These are phyloP conservation scores for Amylocystis lapponica DNA, from an alignment of 768 basidiomycete species.

Conservation along the genomic window DNA sequence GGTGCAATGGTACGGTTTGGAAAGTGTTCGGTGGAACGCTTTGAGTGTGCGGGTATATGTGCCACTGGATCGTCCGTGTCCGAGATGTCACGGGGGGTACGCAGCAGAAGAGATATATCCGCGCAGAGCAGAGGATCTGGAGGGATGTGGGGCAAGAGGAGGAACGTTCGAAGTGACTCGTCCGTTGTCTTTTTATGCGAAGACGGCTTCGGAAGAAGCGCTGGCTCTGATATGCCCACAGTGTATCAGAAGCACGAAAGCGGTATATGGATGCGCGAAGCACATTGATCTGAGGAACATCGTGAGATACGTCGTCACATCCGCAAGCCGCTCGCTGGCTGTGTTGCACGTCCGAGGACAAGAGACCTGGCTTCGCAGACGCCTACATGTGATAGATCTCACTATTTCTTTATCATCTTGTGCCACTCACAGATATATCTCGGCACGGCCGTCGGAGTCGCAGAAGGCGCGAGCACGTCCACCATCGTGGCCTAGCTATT, in stretches of 20 bases:
- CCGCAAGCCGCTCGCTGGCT: too few relatives aligned
- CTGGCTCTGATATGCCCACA: conserved; percentile 8
- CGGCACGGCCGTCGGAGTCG: too few relatives aligned
- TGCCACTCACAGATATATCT: too few relatives aligned
- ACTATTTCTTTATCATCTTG: conserved; percentile 2
- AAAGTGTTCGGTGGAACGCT: not conserved
- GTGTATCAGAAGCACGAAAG: conserved; percentile 2
- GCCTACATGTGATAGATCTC: conserved; percentile 4
- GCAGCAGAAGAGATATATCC: conserved; percentile 3
- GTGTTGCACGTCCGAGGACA: too few relatives aligned
- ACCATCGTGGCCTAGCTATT: too few relatives aligned
- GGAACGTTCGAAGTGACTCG: conserved; percentile 8
- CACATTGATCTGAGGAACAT: conserved; percentile 2
- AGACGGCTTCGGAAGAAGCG: conserved; percentile 6
- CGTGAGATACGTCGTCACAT: conserved; percentile 8
- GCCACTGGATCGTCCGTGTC: not conserved
- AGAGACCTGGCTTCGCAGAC: too few relatives aligned
- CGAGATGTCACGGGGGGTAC: not conserved
- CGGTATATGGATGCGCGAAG: conserved; percentile 3
- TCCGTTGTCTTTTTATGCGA: conserved; percentile 14
- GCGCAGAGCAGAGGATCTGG: not conserved
- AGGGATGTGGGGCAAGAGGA: not conserved
- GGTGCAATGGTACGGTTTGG: not conserved
- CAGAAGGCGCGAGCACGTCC: too few relatives aligned
- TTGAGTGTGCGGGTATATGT: not conserved